Base-by-base conservation (phyloP, 306 rosid genomes). In the Alnus glutinosa region DNA sequence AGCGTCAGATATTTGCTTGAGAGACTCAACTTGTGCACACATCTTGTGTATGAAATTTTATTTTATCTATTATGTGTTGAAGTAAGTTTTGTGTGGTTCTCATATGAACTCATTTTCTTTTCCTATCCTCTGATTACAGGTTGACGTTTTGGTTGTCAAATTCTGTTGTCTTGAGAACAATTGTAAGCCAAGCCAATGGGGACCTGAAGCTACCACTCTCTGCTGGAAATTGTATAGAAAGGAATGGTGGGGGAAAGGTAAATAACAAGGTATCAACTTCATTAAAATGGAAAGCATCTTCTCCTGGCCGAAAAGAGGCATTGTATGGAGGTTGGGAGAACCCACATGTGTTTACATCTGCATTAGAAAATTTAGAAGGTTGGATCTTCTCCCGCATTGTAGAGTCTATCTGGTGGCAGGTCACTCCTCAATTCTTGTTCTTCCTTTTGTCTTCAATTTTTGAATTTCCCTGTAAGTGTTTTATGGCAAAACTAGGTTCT, bases 371-470 rank as follows among this genome's bases (percentile, higher is more conserved):
- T 85, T 76, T 93, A 74, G 99, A 95, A 85, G 86, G 90, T 42
- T 95, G 99, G 99, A 90, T 93, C 84, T 95, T 95, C 87, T 91
- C 97, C 50, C 93, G 98, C 57, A 88, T 95, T 59, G 90, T 95
- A 77, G 99, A 95, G 83, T 95, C 97, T 80, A 86, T 93, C 77
- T 95, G 99, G 99, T 95, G 99, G 99, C 99, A 95, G 99, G 99
- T 93, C 74, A 71, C 44, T 15, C 66, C 42, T 74, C 34, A 42
- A 55, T 39, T 75, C 44, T 51, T 69, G 44, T 76, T 51, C 48
- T 70, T 76, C 34, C 42, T 71, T 67, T 44, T n/a, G 7, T 73
- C 5, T 11, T 46, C 57, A 70, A 61, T 52, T 73, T 51, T 62
- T 63, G 36, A 71, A 52, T 74, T 77, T 74, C 30, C 73, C 55